Percentiles rank a stretch among this genome's conserved stretches.
These are phyloP conservation scores for Colletotrichum navitas DNA, from an alignment of 2,329 filamentous ascomycete species.

Conservation along the genomic window DNA sequence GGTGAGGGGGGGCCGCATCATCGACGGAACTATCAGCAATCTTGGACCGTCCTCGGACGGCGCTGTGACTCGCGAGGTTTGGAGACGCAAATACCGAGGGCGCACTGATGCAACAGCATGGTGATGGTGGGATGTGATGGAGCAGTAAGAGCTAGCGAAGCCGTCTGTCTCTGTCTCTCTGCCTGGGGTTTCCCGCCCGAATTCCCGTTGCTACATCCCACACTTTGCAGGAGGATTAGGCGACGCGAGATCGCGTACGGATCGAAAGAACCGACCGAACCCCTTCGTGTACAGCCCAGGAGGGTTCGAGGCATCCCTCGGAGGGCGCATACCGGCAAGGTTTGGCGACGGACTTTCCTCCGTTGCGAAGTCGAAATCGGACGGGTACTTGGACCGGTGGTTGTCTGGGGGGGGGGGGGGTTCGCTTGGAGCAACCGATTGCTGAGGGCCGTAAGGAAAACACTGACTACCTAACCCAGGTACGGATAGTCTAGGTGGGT, in stretches of 20 bases:
- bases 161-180: too few relatives aligned
- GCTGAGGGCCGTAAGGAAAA: background rate
- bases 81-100: conserved; percentile 29
- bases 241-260: background rate
- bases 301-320: background rate
- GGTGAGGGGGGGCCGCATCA: background rate
- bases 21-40: conserved; percentile 3
- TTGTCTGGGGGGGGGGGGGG: too few relatives aligned
- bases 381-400: background rate
- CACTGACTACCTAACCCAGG: too few relatives aligned
- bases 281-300: background rate
- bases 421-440: background rate
- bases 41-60: conserved; percentile 39
- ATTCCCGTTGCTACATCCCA: background rate
- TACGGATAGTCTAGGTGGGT: too few relatives aligned
- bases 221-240: conserved; percentile 5
- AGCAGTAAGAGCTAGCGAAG: background rate
- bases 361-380: background rate
- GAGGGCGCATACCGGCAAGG: background rate
- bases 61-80: conserved; percentile 40
- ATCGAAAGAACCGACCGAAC: background rate
- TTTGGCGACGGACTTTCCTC: conserved; percentile 3
- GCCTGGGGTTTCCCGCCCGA: background rate
- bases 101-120: conserved; percentile 34
- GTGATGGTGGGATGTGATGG: conserved; percentile 26